Conservation (phyloP, 495 filamentous ascomycete species). For the Neurospora sp. region DNA sequence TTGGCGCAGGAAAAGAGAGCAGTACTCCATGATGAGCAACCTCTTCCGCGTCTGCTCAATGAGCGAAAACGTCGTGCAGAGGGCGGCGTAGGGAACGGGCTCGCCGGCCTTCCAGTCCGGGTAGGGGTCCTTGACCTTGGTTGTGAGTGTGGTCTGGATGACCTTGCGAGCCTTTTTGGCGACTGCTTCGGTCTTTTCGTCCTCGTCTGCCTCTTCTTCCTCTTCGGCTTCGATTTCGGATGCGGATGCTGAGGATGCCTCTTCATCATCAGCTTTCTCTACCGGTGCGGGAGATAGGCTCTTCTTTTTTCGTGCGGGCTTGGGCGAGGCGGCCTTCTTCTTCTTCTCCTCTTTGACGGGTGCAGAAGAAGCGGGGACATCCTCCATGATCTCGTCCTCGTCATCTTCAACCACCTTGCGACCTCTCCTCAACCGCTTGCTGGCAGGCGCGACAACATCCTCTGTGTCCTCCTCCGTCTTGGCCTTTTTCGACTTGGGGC, state of each 20-base stretch:
- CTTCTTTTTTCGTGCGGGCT: conserved; percentile 11
- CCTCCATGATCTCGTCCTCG: conserved; percentile 32
- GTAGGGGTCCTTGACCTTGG: conserved; percentile 64
- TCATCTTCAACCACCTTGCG: conserved; percentile 32
- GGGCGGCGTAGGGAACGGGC: conserved; percentile 86
- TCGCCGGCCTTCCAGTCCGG: conserved; percentile 87
- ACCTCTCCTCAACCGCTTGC: conserved; percentile 39
- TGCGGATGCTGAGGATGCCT: conserved; percentile 41
- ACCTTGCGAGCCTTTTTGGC: conserved; percentile 71
- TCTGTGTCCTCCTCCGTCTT: conserved; percentile 31
- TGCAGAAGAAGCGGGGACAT: conserved; percentile 12
- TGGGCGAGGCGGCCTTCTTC: conserved; percentile 11
- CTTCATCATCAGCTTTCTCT: conserved; percentile 29
- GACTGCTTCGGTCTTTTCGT: conserved; percentile 65
- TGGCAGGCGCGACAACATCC: conserved; percentile 41
- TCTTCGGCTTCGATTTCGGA: conserved; percentile 44
- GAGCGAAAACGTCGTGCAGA: conserved; percentile 88
- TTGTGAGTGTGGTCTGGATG: conserved; percentile 66
- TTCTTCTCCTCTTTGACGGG: conserved; percentile 11
- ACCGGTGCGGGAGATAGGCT: conserved; percentile 8
- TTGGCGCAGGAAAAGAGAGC: conserved; percentile 82
- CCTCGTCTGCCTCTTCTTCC: conserved; percentile 46
- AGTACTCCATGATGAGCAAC: conserved; percentile 75
- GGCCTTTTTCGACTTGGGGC: conserved; percentile 10
- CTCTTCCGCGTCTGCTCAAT: conserved; percentile 91